Base-by-base conservation (phyloP, 495 filamentous ascomycete species). In the Mytilinidion resinicola region DNA sequence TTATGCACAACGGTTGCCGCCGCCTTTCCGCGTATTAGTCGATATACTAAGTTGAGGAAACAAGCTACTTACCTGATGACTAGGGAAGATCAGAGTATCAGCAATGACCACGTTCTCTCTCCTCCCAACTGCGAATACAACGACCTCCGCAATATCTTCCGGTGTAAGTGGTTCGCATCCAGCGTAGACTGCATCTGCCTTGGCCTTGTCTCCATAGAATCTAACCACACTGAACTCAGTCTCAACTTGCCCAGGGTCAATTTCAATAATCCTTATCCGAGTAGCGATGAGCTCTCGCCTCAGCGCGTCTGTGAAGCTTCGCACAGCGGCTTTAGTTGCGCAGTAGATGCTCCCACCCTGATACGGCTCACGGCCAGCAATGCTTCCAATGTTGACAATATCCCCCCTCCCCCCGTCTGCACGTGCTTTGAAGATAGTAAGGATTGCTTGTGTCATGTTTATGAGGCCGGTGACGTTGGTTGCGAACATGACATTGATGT, bases 221-320 rank as follows among this genome's bases (percentile, higher is more conserved):
- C 93, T 82, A 43, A 98, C 91, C 38, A 97, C 77, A 1, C 89
- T 95, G 74, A 98, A 98, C 73, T 98, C 91, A 82, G 93, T 98
- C 80, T 97, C 91, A 48, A 98, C 93, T 74, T 96, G 93, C 41
- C 93, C 93, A 7, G 93, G 93, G 67, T 96, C 93, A 59, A 98
- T 78, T 75, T 93, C 91, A 57, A 96, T 92, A 50, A 98, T 78
- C 20, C 93, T 75, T 50, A 98, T 92, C 44, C 91, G 78, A 5
- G 90, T 88, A 25, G 87, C 80, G 62, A 98, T 85, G 47, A 96
- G 79, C 78, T 98, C 93, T 76, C 86, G 89, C 64, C 93, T 80
- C 64, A 98, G 73, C 14, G 88, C 79, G 51, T 96, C 91, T 0
- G 93, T 95, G 75, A 96, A 98, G 53, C 78, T 85, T 48, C 87